Conservation (phyloP, 2,329 filamentous ascomycete genomes). For the Venturia effusa region DNA sequence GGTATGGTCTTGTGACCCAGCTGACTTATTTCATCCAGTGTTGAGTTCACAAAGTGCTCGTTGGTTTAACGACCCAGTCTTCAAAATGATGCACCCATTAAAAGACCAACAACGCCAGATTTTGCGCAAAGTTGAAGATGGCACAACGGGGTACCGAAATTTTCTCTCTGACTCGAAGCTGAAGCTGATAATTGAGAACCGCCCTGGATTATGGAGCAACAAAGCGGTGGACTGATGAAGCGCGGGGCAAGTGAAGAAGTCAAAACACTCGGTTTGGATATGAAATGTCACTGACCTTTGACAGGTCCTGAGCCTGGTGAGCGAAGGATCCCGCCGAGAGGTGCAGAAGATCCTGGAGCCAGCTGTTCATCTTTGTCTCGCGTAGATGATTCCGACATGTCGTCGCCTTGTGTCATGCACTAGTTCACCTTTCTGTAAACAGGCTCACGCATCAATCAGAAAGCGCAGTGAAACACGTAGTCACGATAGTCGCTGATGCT, state of each 20-base stretch:
- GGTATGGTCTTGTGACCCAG: neutral
- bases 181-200: no score
- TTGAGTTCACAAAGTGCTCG: neutral
- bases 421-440: neutral
- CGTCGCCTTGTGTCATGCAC: neutral
- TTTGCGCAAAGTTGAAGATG: no score
- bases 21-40: neutral
- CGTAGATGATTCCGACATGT: neutral
- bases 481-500: neutral
- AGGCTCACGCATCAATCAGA: neutral
- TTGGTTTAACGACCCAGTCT: neutral
- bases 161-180: neutral
- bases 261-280: neutral
- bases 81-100: neutral
- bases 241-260: neutral
- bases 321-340: neutral
- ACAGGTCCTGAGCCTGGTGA: constrained; percentile 9
- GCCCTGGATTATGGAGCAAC: neutral
- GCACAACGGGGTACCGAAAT: neutral
- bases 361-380: neutral
- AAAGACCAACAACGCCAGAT: neutral
- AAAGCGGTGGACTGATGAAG: neutral
- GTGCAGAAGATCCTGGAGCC: neutral
- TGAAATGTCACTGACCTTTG: constrained; percentile 8
- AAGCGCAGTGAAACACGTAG: neutral